Base-by-base conservation (phyloP, 768 basidiomycete species). In the Trametes gibbosa region DNA sequence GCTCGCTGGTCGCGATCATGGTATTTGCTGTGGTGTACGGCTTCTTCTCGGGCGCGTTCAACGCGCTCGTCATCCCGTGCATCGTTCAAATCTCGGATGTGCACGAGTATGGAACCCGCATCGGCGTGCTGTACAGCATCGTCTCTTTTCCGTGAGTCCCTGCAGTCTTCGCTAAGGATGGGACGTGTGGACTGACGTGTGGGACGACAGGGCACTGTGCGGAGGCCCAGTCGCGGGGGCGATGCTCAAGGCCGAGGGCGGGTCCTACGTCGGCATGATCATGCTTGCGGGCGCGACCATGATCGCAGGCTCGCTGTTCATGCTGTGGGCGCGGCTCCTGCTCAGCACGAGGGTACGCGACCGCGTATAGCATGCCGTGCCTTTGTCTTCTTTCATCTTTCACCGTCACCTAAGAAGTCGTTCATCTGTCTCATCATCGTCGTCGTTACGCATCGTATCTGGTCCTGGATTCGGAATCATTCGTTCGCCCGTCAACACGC, bases 71-170 rank as follows among this genome's bases (percentile, higher is more conserved):
- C 61, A 84, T 81, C 12, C 86, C 87, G 0, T 88, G 86, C 64
- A 79, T 90, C 23, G 84, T 79, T 21, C 83, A 85, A 65, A 85
- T 89, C 52, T 85, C 85, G 34, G 78, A 86, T 39, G 72, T 80
- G 21, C 65, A 74, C 8, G 79, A 82, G 65, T 81, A 87, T 48
- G 88, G 88, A 3, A 77, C 78, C 23, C 77, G 85, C 46, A 82
- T 89, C 42, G 88, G 88, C 19, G 73, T 83, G 59, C 66, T 89
- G 41, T 89, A 88, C 65, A 84, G 76, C 19, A 71, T 87, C 14
- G 82, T 87, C 21, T 84, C 87, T 0, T 76, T 89, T 39, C 85
- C 87, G 87, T 90, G 71, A 78, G 87, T 86, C 5, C 2, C 35
- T 12, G 40, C 32, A n/a, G n/a, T 17, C 25, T 43, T 42, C 35